Percentiles rank a stretch among this genome's conserved stretches.
Conservation (phyloP, 1,139 yeast species). For the Zhuliangozyma blackwelliae region DNA sequence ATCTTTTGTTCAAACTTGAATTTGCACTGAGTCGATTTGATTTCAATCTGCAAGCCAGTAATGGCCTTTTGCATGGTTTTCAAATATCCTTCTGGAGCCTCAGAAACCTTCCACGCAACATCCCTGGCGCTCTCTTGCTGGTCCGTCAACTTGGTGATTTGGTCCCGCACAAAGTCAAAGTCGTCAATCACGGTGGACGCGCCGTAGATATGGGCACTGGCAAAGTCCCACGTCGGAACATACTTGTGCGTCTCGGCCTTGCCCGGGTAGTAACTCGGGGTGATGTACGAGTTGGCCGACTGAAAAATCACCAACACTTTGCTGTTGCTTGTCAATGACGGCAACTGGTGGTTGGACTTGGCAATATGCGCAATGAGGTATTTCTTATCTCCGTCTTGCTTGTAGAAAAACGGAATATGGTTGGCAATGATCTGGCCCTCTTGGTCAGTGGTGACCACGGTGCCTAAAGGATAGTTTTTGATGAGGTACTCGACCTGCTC, state of each 20-base stretch:
- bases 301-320: conserved; percentile 53
- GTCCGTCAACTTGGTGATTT: conserved; percentile 42
- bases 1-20: conserved; percentile 59
- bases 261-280: conserved; percentile 59
- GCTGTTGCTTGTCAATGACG: conserved; percentile 36
- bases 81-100: conserved; percentile 53
- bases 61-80: conserved; percentile 49
- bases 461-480: conserved; percentile 47
- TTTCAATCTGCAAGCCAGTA: conserved; percentile 55
- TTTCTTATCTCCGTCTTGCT: conserved; percentile 30
- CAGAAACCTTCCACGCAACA: conserved; percentile 52
- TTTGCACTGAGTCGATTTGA: conserved; percentile 49
- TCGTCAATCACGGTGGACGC: conserved; percentile 46
- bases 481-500: conserved; percentile 41
- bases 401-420: conserved; percentile 54
- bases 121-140: conserved; percentile 43
- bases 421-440: conserved; percentile 45
- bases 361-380: conserved; percentile 57
- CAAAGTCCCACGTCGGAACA: conserved; percentile 75
- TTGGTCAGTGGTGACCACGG: conserved; percentile 41
- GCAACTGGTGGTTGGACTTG: conserved; percentile 49
- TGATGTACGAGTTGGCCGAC: conserved; percentile 50
- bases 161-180: conserved; percentile 43
- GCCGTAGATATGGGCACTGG: conserved; percentile 58
- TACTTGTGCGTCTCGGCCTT: conserved; percentile 57